Conservation (phyloP, 1,139 yeast species). For the Tardiomyces digboiensis region DNA sequence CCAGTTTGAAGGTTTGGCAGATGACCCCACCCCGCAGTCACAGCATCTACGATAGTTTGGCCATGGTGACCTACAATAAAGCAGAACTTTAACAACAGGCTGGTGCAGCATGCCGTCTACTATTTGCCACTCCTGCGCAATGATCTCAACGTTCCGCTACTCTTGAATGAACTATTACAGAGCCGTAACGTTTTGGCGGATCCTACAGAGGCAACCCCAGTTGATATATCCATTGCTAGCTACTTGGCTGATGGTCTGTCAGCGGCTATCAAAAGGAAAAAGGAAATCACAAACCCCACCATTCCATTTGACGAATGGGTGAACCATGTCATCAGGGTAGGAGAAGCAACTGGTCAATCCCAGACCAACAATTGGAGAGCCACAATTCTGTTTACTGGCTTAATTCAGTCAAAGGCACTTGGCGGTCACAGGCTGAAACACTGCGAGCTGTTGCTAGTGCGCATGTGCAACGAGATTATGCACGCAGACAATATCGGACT, state of each 20-base stretch:
- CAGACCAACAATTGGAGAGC: slow-evolving; percentile 7
- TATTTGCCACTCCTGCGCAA: slow-evolving; percentile 52
- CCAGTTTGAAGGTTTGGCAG: neutral
- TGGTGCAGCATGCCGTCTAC: slow-evolving; percentile 45
- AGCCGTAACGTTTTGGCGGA: slow-evolving; percentile 29
- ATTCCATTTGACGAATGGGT: slow-evolving; percentile 45
- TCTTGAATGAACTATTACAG: slow-evolving; percentile 30
- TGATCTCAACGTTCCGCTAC: slow-evolving; percentile 41
- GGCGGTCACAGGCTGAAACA: neutral
- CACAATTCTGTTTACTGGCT: neutral
- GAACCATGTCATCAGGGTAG: slow-evolving; percentile 25
- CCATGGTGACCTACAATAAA: too few relatives aligned
- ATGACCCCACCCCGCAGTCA: neutral
- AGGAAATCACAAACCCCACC: slow-evolving; percentile 52
- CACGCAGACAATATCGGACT: slow-evolving; percentile 3
- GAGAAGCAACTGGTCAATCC: slow-evolving; percentile 3
- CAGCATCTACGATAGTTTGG: too few relatives aligned
- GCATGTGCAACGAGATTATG: neutral
- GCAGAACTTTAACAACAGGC: too few relatives aligned
- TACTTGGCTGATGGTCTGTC: slow-evolving; percentile 29
- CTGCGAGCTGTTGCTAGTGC: neutral
- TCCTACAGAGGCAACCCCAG: slow-evolving; percentile 8
- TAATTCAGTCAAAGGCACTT: slow-evolving; percentile 1
- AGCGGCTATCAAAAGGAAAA: slow-evolving; percentile 40
- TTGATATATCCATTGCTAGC: neutral